phyloP scores from a whole-genome alignment of 2,329 filamentous ascomycete genomes.

The Cercospora canescens region DNA sequence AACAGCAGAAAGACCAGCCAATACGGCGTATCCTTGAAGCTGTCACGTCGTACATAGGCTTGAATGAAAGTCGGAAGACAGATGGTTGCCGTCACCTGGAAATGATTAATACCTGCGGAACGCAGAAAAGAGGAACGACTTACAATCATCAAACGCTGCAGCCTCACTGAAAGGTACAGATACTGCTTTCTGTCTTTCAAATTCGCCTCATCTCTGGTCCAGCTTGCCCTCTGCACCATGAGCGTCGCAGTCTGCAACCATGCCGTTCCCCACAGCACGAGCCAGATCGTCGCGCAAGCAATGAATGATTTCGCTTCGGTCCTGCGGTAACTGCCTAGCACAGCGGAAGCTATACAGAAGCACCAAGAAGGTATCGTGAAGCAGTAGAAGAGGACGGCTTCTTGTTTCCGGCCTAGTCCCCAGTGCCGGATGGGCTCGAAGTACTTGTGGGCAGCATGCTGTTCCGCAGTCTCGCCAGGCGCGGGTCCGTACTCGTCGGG shows the following conservation, averaged over 20 bases:
- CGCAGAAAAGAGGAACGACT: conserved; percentile 2
- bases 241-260: conserved; percentile 36
- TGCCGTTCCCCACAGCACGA: conserved; percentile 33
- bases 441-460: conserved; percentile 30
- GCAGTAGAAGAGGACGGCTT: conserved; percentile 34
- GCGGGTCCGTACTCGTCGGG: conserved; percentile 21
- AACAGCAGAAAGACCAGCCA: conserved; percentile 38
- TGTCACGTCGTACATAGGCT: conserved; percentile 33
- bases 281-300: conserved; percentile 27
- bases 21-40: conserved; percentile 31
- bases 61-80: conserved; percentile 35
- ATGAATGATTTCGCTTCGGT: conserved; percentile 29
- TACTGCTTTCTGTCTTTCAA: conserved; percentile 34
- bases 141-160: conserved; percentile 36
- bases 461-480: conserved; percentile 32
- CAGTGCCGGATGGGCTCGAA: conserved; percentile 30
- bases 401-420: conserved; percentile 29
- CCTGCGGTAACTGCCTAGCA: conserved; percentile 22
- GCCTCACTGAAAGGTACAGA: conserved; percentile 34
- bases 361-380: conserved; percentile 31
- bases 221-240: conserved; percentile 37
- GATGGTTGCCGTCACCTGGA: conserved; percentile 33
- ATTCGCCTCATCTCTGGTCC: conserved; percentile 36
- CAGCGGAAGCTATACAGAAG: conserved; percentile 33
- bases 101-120: conserved; percentile 3